A percentile compares a stretch with the other conserved stretches of the same genome.
Evolutionary conservation across 2,329 filamentous ascomycete species (phyloP).

Genomic region (Aspergillus ruber): DNA sequence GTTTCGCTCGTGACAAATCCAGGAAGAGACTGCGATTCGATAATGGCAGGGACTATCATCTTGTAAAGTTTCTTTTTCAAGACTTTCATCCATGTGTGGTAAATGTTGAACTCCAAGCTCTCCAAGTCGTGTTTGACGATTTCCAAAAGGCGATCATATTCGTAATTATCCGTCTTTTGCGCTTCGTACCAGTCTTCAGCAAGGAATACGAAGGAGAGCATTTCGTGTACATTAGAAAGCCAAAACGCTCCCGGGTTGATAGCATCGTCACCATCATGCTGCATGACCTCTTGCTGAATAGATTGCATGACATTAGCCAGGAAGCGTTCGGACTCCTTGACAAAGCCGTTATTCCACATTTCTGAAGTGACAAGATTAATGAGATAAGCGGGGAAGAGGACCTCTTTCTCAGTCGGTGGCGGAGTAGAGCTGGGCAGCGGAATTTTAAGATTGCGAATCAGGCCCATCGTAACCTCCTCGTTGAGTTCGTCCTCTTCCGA

Average conservation of each 20-base stretch:
- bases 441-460: constrained; percentile 96
- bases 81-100: constrained; percentile 99
- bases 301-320: constrained; percentile 99
- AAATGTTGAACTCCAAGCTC: constrained; percentile 98
- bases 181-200: constrained; percentile 99
- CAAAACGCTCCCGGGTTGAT: constrained; percentile 98
- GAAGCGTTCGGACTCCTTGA: constrained; percentile 98
- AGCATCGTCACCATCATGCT: constrained; percentile 93
- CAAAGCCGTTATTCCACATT: constrained; percentile 99
- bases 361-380: constrained; percentile 99
- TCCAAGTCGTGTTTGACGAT: constrained; percentile 99
- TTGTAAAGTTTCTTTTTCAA: constrained; percentile 98
- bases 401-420: constrained; percentile 94
- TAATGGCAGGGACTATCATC: constrained; percentile 99
- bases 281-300: constrained; percentile 98
- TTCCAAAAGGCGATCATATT: constrained; percentile 93
- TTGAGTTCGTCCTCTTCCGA: constrained; percentile 94
- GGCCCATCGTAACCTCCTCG: constrained; percentile 90
- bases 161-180: constrained; percentile 98
- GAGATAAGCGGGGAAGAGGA: constrained; percentile 95
- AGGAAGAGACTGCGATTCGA: constrained; percentile 95
- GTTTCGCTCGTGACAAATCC: constrained; percentile 98
- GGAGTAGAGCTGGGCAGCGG: constrained; percentile 80
- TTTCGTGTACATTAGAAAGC: constrained; percentile 98
- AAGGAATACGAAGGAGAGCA: constrained; percentile 98